A percentile compares a stretch with the other conserved stretches of the same genome.
These are phyloP conservation scores for Yarrowia bubula DNA, from an alignment of 805 yeast species.

Conservation along the genomic window DNA sequence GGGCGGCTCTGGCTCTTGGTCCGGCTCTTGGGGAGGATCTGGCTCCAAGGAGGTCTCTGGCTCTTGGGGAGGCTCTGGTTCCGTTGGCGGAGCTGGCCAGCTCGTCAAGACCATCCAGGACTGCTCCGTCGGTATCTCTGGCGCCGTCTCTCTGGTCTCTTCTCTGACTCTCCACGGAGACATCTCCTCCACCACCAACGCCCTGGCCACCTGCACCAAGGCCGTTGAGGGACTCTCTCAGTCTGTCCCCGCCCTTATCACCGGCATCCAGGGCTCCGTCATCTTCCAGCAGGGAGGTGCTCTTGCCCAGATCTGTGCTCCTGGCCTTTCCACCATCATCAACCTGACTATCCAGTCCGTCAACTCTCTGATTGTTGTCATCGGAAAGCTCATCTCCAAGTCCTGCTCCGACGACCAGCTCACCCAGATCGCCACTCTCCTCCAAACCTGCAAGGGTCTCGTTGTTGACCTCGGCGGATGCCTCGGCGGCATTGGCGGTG, in stretches of 20 bases:
- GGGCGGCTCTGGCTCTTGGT: background rate
- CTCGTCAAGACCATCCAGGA: conserved; percentile 4
- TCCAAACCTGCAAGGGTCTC: background rate
- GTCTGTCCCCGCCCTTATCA: conserved; percentile 1
- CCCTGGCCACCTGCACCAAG: background rate
- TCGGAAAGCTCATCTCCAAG: conserved; percentile 3
- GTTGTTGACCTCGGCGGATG: background rate
- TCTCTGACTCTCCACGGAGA: background rate
- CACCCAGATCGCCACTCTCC: background rate
- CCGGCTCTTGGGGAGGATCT: background rate
- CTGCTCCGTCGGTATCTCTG: background rate
- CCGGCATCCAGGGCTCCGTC: background rate
- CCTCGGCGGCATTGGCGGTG: background rate
- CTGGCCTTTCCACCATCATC: background rate
- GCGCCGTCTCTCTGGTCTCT: background rate
- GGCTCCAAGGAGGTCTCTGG: background rate
- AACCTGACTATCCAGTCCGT: conserved; percentile 1
- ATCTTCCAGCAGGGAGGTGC: background rate
- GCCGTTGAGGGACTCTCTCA: background rate
- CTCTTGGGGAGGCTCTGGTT: background rate
- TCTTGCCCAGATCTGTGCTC: background rate
- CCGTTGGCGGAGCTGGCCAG: background rate
- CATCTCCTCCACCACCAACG: background rate
- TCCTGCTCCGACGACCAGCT: background rate
- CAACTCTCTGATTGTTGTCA: background rate